Percentiles rank a stretch among this genome's conserved stretches.
Conservation (phyloP, 768 basidiomycete genomes). For the Russula compacta region DNA sequence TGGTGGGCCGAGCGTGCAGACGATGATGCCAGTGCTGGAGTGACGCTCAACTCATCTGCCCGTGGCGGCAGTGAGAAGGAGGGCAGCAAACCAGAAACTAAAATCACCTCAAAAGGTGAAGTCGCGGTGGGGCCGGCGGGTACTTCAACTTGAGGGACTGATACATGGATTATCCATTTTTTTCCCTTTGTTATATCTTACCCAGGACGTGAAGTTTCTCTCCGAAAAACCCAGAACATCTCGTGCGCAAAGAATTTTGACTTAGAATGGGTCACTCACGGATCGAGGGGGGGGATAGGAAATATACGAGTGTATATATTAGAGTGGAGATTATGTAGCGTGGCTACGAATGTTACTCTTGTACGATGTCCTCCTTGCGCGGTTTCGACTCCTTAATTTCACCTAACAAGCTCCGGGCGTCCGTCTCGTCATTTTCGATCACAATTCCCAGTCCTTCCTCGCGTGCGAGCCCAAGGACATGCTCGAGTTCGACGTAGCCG, state of each 20-base stretch:
- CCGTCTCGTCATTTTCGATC: slow-evolving; percentile 76
- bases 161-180: background rate
- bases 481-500: slow-evolving; percentile 90
- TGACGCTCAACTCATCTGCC: slow-evolving; percentile 26
- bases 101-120: background rate
- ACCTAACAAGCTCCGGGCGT: slow-evolving; percentile 70
- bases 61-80: background rate
- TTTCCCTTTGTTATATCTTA: background rate
- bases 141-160: background rate
- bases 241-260: background rate
- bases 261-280: background rate
- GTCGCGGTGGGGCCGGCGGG: background rate
- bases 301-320: slow-evolving; percentile 2
- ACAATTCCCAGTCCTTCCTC: slow-evolving; percentile 81
- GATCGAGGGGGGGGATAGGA: background rate
- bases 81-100: background rate
- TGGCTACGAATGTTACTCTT: slow-evolving; percentile 35
- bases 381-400: slow-evolving; percentile 70
- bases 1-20: slow-evolving; percentile 79
- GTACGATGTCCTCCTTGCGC: slow-evolving; percentile 94
- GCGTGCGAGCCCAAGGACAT: slow-evolving; percentile 80
- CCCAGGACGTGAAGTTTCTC: background rate
- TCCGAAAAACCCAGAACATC: background rate
- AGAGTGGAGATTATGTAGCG: slow-evolving; percentile 8
- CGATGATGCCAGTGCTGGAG: slow-evolving; percentile 32